Percentiles rank a stretch among this genome's conserved stretches.
These are phyloP conservation scores for Wakefieldia striispora DNA, from an alignment of 768 basidiomycete species.

Conservation along the genomic window DNA sequence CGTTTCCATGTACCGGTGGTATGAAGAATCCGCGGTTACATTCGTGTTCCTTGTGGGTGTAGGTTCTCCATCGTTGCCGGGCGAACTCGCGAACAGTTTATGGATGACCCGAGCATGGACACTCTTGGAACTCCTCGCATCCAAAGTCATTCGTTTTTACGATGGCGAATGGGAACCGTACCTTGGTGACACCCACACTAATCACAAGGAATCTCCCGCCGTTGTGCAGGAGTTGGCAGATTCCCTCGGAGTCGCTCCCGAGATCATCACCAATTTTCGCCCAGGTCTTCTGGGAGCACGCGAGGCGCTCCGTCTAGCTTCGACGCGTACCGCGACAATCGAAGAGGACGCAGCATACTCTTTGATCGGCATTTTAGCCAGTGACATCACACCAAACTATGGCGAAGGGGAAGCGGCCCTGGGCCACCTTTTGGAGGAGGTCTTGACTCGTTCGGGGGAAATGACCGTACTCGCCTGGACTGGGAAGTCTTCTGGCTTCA, in stretches of 20 bases:
- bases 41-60: constrained; percentile 4
- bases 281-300: constrained; percentile 1
- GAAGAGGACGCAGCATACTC: constrained; percentile 10
- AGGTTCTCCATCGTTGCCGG: constrained; percentile 1
- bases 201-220: constrained; percentile 8
- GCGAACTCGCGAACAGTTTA: constrained; percentile 1
- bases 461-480: constrained; percentile 4
- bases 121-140: constrained; percentile 10
- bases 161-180: constrained; percentile 12
- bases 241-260: constrained; percentile 5
- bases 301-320: constrained; percentile 8
- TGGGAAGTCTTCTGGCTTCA: constrained; percentile 4
- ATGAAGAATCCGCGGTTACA: constrained; percentile 5
- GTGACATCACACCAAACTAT: constrained; percentile 5
- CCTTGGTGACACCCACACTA: constrained; percentile 1
- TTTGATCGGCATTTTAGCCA: constrained; percentile 7
- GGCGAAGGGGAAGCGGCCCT: constrained; percentile 11
- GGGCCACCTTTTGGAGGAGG: constrained; percentile 8
- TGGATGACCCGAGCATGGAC: constrained; percentile 16
- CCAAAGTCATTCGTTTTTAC: constrained; percentile 11
- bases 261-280: constrained; percentile 4
- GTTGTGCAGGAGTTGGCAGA: constrained; percentile 7
- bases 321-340: constrained; percentile 3
- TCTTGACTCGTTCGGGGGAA: constrained; percentile 4
- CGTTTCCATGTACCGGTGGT: constrained; percentile 12